phyloP scores from a whole-genome alignment of 108 stramenopile species.

The Cylindrotheca closterium region DNA sequence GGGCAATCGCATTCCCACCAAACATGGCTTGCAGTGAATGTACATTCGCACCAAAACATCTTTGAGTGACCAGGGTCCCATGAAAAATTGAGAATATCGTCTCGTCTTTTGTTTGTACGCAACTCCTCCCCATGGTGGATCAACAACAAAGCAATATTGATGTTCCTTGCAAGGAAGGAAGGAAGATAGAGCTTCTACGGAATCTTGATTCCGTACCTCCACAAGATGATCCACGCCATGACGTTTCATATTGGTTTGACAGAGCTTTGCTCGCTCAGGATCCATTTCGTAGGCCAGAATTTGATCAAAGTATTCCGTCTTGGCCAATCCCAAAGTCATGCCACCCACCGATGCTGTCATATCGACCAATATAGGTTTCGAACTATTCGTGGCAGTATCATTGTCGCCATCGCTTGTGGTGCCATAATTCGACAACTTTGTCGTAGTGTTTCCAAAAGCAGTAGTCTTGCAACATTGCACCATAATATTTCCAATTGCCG shows the following conservation, averaged over 20 bases:
- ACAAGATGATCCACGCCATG: constrained; percentile 20
- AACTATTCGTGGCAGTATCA: background rate
- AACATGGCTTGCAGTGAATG: constrained; percentile 10
- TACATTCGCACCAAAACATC: constrained; percentile 25
- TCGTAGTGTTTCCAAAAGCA: background rate
- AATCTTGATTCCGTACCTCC: constrained; percentile 33
- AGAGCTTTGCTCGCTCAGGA: constrained; percentile 31
- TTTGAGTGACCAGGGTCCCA: constrained; percentile 36
- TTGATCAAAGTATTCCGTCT: constrained; percentile 18
- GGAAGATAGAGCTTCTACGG: constrained; percentile 28
- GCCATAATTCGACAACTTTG: background rate
- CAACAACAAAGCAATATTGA: constrained; percentile 33
- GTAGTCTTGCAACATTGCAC: constrained; percentile 14
- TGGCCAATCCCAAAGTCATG: constrained; percentile 34
- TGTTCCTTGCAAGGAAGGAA: constrained; percentile 16
- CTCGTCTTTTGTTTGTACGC: constrained; percentile 36
- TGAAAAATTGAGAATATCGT: background rate
- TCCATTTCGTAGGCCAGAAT: constrained; percentile 51
- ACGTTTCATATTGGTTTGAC: constrained; percentile 35
- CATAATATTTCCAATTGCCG: constrained; percentile 37
- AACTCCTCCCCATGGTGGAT: constrained; percentile 58
- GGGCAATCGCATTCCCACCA: constrained; percentile 44
- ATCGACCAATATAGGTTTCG: constrained; percentile 22
- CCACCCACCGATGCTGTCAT: constrained; percentile 53
- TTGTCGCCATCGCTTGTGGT: background rate